Evolutionary conservation across 169 alveolate species (phyloP).

Genomic region (Cryptosporidium sp.): DNA sequence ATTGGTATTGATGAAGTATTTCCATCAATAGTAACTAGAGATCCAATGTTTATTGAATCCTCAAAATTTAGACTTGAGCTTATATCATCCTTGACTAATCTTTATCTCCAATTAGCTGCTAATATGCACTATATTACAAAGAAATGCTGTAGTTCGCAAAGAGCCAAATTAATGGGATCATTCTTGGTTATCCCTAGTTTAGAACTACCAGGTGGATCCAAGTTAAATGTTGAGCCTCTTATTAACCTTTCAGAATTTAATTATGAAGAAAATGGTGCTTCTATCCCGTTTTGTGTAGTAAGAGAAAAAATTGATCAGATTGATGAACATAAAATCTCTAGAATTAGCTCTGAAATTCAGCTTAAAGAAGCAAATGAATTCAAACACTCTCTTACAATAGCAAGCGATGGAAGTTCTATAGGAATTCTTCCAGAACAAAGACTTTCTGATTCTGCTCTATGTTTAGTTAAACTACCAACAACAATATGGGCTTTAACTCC

Average conservation of each 20-base stretch:
- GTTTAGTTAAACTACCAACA: slow-evolving; percentile 45
- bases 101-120: slow-evolving; percentile 66
- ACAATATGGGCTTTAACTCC: slow-evolving; percentile 68
- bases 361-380: slow-evolving; percentile 46
- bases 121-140: slow-evolving; percentile 62
- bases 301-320: slow-evolving; percentile 26
- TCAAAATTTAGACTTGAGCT: slow-evolving; percentile 37
- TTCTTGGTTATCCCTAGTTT: slow-evolving; percentile 17
- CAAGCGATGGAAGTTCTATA: slow-evolving; percentile 52
- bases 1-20: slow-evolving; percentile 55
- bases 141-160: slow-evolving; percentile 62
- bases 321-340: slow-evolving; percentile 14
- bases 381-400: slow-evolving; percentile 37
- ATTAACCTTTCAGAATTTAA: neutral
- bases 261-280: slow-evolving; percentile 66
- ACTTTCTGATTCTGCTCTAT: slow-evolving; percentile 28
- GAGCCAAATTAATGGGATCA: slow-evolving; percentile 58
- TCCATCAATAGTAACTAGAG: slow-evolving; percentile 22
- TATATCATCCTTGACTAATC: slow-evolving; percentile 22
- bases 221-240: slow-evolving; percentile 63
- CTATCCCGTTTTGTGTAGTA: slow-evolving; percentile 58
- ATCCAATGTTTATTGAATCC: slow-evolving; percentile 64
- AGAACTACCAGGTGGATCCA: slow-evolving; percentile 65
- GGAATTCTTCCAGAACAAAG: slow-evolving; percentile 43
- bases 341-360: slow-evolving; percentile 42